Percentiles rank a stretch among this genome's conserved stretches.
phyloP scores from a whole-genome alignment of 345 rosid genomes.

The Lepidium aucheri region DNA sequence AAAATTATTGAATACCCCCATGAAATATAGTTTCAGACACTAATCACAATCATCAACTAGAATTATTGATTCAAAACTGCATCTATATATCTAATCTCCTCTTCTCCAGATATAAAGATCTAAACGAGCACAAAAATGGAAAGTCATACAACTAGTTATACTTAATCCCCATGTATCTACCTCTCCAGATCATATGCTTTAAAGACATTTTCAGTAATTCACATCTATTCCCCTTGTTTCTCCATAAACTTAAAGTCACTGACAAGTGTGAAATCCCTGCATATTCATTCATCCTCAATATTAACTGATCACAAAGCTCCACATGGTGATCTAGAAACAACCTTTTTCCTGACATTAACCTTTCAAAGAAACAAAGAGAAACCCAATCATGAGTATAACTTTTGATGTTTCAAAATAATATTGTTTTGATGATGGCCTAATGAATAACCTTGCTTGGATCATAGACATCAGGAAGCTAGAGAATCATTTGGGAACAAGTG shows the following conservation, averaged over 20 bases:
- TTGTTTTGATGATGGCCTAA: background rate
- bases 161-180: background rate
- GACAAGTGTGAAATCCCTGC: conserved; percentile 48
- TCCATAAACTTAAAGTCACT: too few species aligned
- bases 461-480: conserved; percentile 92
- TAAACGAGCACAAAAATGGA: conserved; percentile 51
- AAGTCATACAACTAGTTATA: conserved; percentile 25
- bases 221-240: too few species aligned
- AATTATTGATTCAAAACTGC: background rate
- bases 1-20: background rate
- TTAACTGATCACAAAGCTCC: conserved; percentile 25
- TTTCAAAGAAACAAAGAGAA: conserved; percentile 9
- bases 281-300: conserved; percentile 1
- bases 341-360: conserved; percentile 88
- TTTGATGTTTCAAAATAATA: background rate
- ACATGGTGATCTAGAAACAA: conserved; percentile 78
- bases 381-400: background rate
- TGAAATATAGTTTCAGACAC: background rate
- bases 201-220: too few species aligned
- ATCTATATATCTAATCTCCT: too few species aligned
- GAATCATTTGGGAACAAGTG: conserved; percentile 97
- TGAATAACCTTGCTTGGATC: conserved; percentile 75
- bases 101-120: conserved; percentile 36
- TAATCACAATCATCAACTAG: background rate
- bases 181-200: background rate